Evolutionary conservation across 345 rosid species (phyloP), one percentile per base, ranked within the genome.

Genomic region (Conringia planisiliqua): DNA sequence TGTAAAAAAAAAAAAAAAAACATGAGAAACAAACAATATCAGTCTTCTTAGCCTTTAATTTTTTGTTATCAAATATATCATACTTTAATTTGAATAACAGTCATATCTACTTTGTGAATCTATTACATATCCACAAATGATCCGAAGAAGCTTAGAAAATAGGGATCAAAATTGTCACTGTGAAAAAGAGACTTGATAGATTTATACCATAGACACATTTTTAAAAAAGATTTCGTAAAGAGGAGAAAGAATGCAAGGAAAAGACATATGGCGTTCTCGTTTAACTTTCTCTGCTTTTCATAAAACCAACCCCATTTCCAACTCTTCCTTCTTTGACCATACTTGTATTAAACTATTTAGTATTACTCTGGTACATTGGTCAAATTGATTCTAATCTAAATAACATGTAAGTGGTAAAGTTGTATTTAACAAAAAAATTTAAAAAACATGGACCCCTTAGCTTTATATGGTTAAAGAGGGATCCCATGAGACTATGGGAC

Each of bases 311-410:
- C 22, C 46, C 62, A 75, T 3, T 51, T 52, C 69, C 69, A 75
- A 75, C 74, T 68, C 74, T 61, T 43, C 64, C 32, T 62, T 58
- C 70, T 68, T 76, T 76, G 79, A 76, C 79, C 74, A 61, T 40
- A 54, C 52, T 38, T 26, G 39, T 9, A 17, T 7, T 62, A 3
- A 39, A 54, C 55, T 46, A 48, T 48, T 65, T 66, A 10, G 36
- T 39, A 2, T 32, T 40, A 75, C 69, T 75, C 18, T 42, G 20
- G 13, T n/a, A 18, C 46, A 61, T 29, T 26, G n/a, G 32, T 35
- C 75, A 57, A 35, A 13, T 10, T 59, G 12, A 32, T 70, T 46
- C 12, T 59, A 2, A 10, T 42, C 52, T 26, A 63, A 40, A 27
- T 5, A 24, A 13, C 22, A 66, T 35, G 2, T 20, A 33, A 66